phyloP scores from a whole-genome alignment of 225 moss, liverwort and hornwort species.

The Physcomitrellopsis africana region DNA sequence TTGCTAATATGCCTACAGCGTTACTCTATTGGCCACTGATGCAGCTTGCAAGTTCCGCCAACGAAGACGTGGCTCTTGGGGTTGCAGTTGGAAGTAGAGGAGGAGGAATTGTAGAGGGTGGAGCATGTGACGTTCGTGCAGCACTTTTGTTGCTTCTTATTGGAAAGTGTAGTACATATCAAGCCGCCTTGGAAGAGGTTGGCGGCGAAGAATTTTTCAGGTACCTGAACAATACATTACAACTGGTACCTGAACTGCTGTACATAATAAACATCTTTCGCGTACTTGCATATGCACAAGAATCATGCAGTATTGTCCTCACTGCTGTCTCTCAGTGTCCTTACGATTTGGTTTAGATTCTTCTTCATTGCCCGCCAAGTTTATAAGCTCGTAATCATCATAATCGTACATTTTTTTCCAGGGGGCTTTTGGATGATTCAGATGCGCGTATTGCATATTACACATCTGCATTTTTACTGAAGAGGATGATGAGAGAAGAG shows the following conservation, averaged over 20 bases:
- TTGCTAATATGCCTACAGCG: constrained; percentile 96
- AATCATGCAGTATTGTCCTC: constrained; percentile 5
- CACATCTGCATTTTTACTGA: constrained; percentile 87
- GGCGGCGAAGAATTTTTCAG: constrained; percentile 99
- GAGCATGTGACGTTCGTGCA: constrained; percentile 92
- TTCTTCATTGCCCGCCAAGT: background rate
- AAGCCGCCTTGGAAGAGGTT: constrained; percentile 95
- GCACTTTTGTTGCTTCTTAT: constrained; percentile 90
- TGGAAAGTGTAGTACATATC: constrained; percentile 93
- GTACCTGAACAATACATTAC: constrained; percentile 38
- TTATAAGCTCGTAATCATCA: constrained; percentile 1
- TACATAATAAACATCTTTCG: background rate
- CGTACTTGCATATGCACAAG: background rate
- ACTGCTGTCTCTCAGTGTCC: constrained; percentile 9
- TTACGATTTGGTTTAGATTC: background rate
- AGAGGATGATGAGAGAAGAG: constrained; percentile 97
- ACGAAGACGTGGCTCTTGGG: constrained; percentile 90
- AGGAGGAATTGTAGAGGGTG: constrained; percentile 90
- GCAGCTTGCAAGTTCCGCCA: constrained; percentile 92
- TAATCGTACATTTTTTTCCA: constrained; percentile 30
- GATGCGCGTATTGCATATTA: constrained; percentile 99
- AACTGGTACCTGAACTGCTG: background rate
- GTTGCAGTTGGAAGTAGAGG: constrained; percentile 97
- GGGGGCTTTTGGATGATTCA: constrained; percentile 90
- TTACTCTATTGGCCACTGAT: constrained; percentile 98